These are phyloP conservation scores for Escovopsis sp. DNA, from an alignment of 2,329 filamentous ascomycete species.

Conservation along the genomic window DNA sequence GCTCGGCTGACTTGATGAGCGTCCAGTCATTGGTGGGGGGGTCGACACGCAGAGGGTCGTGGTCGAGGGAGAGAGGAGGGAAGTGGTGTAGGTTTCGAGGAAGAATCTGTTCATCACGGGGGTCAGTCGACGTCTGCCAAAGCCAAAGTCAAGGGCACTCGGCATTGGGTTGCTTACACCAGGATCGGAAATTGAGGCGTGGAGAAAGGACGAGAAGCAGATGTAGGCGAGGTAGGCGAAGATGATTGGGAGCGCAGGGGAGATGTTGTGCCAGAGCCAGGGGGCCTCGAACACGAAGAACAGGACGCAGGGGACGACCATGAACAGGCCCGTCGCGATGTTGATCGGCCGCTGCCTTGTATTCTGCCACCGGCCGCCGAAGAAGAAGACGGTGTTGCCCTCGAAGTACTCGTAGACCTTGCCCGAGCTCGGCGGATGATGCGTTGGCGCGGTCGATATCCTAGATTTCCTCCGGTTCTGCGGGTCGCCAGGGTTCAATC, in stretches of 20 bases:
- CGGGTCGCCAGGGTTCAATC: constrained; percentile 35
- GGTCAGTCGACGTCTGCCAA: constrained; percentile 6
- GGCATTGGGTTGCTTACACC: constrained; percentile 49
- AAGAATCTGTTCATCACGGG: constrained; percentile 49
- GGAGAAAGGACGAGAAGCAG: constrained; percentile 83
- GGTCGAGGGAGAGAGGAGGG: constrained; percentile 57
- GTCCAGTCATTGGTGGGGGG: constrained; percentile 90
- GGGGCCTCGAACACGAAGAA: constrained; percentile 79
- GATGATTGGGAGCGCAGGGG: constrained; percentile 73
- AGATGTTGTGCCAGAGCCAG: constrained; percentile 75
- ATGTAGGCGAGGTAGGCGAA: constrained; percentile 89
- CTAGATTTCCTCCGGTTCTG: constrained; percentile 8
- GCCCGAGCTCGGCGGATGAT: constrained; percentile 23
- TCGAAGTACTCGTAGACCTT: constrained; percentile 86
- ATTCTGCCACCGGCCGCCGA: constrained; percentile 77
- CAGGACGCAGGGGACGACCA: constrained; percentile 63
- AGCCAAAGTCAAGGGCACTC: no score
- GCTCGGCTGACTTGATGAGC: constrained; percentile 68
- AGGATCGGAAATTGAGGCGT: constrained; percentile 83
- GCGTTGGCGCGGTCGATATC: constrained; percentile 19
- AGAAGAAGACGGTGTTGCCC: constrained; percentile 83
- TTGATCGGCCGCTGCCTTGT: constrained; percentile 79
- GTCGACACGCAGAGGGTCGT: constrained; percentile 68
- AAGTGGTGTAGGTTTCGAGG: constrained; percentile 85
- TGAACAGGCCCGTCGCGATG: constrained; percentile 64